Evolutionary conservation across 208 protist genomes (phyloP), one percentile per base, ranked within the genome.

Genomic region (Phytomonas sp.): DNA sequence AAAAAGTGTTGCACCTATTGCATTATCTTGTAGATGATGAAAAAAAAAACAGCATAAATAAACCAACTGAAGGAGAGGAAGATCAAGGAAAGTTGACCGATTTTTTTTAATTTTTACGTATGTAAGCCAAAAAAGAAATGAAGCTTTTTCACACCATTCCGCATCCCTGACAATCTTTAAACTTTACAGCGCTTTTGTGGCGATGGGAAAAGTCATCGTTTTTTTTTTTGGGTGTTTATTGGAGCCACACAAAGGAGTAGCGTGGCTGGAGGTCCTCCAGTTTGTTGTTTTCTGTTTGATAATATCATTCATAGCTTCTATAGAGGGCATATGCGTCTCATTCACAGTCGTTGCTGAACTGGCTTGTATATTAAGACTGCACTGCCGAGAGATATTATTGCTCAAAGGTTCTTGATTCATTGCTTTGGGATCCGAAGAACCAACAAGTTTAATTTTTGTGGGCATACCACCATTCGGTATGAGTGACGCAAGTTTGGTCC

Each of bases 1-100:
- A 63, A 71, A 63, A 64, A 49, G 65, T 71, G 40, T 36, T 2
- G 29, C 60, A 42, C 5, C 12, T 64, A 23, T 12, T 23, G 14
- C 60, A 64, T 16, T 23, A 23, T 16, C 14, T 23, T 64, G 3
- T 16, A 23, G 14, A 23, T 16, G 31, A 64, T 23, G 60, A 64
- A 23, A 40, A 64, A 2, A 64, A 4, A 40, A 23, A n/a, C n/a
- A 60, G n/a, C 19, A 42, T 4, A 42, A 42, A 23, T 64, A 64
- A n/a, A 42, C 19, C 6, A 42, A 23, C 14, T 2, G 3, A 23
- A 64, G 30, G 49, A 6, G 42, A n/a, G 31, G 3, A 62, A 63
- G 63, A 49, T 36, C 4, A 37, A 34, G 29, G 40, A 49, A 49
- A 19, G 40, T 16, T 49, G 40, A 23, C 40, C 14, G 12, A 49